Base-by-base conservation (phyloP, 2,329 filamentous ascomycete genomes). In the Neodidymelliopsis sp. region DNA sequence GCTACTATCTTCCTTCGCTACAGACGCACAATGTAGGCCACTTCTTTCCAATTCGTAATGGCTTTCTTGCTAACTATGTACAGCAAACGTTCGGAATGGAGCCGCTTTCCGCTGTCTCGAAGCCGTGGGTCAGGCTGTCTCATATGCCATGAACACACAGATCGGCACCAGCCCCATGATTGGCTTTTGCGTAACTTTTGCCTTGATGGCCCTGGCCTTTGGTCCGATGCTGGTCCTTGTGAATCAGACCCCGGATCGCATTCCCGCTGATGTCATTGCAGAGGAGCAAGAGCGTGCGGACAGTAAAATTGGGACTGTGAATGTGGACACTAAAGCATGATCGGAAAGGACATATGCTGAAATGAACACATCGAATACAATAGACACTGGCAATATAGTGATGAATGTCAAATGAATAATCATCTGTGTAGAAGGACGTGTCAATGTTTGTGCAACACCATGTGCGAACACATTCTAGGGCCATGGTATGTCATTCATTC, bases 111-210 rank as follows among this genome's bases (percentile, higher is more conserved):
- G 64, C 15, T 66, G 60, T 52, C 54, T 66, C 6, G 64, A 67
- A 28, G 63, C 63, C 11, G 40, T 65, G 15, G 64, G 64, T 8
- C 63, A 66, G 27, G 64, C 64, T 10, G 62, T 67, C 11, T 66
- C 63, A 0, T 66, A 65, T 20, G 63, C 57, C 12, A 67, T 67
- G 63, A 67, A 66, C 29, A 67, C 63, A 4, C 63, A 65, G 31
- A 65, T 65, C 36, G 55, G 65, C 27, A 66, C 63, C 2, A 60
- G 54, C 3, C 63, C 60, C 16, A 44, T 66, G 5, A 58, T 67
- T 16, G 64, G 64, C 6, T 65, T 67, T 34, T 69, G 67, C 27
- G 67, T 71, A 4, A 69, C 65, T 3, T 70, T 70, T 36, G 67
- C 56, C 1, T 31, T 71, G 20, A 69, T 71, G 67, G 65, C 55